phyloP scores from a whole-genome alignment of 306 rosid genomes.

The Lagenaria siceraria region DNA sequence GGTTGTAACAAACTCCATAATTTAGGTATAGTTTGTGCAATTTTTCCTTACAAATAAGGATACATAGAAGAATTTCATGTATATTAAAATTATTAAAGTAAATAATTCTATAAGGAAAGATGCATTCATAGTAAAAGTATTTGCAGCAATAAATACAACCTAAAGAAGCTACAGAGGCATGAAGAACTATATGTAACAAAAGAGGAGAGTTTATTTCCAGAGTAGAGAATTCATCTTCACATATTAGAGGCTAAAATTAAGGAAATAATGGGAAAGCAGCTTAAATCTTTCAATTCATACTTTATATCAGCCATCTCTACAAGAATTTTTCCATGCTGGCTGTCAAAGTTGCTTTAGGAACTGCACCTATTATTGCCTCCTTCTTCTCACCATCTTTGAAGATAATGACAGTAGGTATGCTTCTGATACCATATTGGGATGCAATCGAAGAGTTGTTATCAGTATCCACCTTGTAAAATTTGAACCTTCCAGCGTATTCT shows the following conservation, averaged over 20 bases:
- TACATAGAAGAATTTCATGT: background rate
- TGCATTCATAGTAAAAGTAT: background rate
- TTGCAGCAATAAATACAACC: background rate
- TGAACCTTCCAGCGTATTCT: constrained; percentile 58
- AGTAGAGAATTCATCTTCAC: background rate
- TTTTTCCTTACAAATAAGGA: background rate
- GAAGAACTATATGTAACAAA: background rate
- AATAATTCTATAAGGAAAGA: background rate
- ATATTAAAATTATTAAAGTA: background rate
- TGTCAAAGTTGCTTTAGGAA: constrained; percentile 68
- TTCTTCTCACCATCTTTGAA: constrained; percentile 83
- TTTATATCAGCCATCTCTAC: constrained; percentile 30
- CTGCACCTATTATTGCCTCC: constrained; percentile 73
- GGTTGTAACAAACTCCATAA: no score
- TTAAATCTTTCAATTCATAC: background rate
- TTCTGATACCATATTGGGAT: constrained; percentile 63
- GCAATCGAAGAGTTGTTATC: constrained; percentile 61
- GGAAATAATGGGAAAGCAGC: background rate
- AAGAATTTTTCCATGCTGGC: constrained; percentile 73
- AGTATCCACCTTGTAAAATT: constrained; percentile 79
- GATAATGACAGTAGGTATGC: constrained; percentile 77
- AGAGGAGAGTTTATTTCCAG: background rate
- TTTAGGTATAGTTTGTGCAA: no score
- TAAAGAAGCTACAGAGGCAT: background rate
- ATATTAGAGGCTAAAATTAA: background rate